Percentiles rank a stretch among this genome's conserved stretches.
These are phyloP conservation scores for Nicotiana knightiana DNA, from an alignment of 257 asterid genomes.

Conservation along the genomic window DNA sequence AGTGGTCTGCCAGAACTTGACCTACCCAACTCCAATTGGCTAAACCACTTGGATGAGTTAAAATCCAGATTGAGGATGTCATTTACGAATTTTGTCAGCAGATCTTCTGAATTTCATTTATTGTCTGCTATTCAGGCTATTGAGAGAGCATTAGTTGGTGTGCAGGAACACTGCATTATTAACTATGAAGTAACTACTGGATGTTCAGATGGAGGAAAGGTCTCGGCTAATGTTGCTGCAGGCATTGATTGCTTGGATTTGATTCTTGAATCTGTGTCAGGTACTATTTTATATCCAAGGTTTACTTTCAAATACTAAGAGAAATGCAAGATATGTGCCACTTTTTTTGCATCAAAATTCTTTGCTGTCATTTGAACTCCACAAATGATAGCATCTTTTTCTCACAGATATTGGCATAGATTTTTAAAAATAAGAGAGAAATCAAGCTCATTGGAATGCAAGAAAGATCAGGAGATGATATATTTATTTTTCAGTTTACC, in stretches of 20 bases:
- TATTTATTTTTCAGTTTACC: not conserved
- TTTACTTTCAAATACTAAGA: not conserved
- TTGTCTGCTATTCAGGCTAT: slow-evolving; percentile 55
- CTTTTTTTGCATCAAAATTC: not conserved
- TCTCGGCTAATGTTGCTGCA: slow-evolving; percentile 65
- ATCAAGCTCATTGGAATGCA: not conserved
- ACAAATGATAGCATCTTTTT: not conserved
- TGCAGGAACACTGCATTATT: slow-evolving; percentile 49
- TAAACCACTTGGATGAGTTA: slow-evolving; percentile 42
- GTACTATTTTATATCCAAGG: slow-evolving; percentile 25
- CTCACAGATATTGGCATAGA: not conserved
- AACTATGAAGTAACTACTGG: slow-evolving; percentile 60
- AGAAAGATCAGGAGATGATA: not conserved
- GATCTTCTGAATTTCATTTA: slow-evolving; percentile 64
- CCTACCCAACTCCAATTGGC: slow-evolving; percentile 22
- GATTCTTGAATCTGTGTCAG: slow-evolving; percentile 71
- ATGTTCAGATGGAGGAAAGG: slow-evolving; percentile 58
- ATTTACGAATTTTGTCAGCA: slow-evolving; percentile 45
- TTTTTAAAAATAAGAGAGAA: not conserved
- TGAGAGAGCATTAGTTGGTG: slow-evolving; percentile 92
- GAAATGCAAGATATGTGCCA: not conserved
- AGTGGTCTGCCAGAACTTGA: slow-evolving; percentile 21
- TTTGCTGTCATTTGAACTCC: not conserved
- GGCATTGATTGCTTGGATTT: slow-evolving; percentile 76
- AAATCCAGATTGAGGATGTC: slow-evolving; percentile 61